Percentiles rank a stretch among this genome's conserved stretches.
Conservation (phyloP, 768 basidiomycete genomes). For the Dacryopinax spathularia region DNA sequence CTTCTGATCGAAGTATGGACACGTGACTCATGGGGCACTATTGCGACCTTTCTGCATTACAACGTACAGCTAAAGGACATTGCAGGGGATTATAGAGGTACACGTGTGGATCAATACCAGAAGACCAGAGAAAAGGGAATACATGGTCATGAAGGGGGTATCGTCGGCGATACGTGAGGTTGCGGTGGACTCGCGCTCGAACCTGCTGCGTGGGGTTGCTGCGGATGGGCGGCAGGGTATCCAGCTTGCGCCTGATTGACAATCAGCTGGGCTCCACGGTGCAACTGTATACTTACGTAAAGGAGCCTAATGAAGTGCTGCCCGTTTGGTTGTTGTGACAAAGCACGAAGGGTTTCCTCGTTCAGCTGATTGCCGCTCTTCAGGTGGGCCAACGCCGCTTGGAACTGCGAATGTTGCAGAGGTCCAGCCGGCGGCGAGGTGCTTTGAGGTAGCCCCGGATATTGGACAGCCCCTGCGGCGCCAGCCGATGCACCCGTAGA, state of each 20-base stretch:
- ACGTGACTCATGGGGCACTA: background rate
- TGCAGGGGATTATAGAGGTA: background rate
- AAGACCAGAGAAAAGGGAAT: background rate
- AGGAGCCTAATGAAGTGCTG: background rate
- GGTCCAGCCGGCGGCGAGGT: background rate
- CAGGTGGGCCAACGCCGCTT: background rate
- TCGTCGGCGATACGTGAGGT: background rate
- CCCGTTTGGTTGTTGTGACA: background rate
- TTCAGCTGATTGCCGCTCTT: background rate
- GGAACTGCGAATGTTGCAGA: background rate
- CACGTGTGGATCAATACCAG: background rate
- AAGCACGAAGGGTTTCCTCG: background rate
- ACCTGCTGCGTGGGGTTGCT: background rate
- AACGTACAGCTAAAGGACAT: background rate
- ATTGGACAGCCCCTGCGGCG: background rate
- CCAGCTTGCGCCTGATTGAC: background rate
- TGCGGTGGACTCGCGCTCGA: slow-evolving; percentile 2
- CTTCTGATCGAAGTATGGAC: no score
- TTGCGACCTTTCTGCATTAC: background rate
- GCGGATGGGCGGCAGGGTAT: background rate
- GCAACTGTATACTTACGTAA: background rate
- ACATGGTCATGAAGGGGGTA: background rate
- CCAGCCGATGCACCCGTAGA: background rate
- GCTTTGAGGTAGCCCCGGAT: background rate
- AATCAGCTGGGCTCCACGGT: background rate